Conservation (phyloP, 2,329 filamentous ascomycete genomes). For the Pseudocercospora musae region DNA sequence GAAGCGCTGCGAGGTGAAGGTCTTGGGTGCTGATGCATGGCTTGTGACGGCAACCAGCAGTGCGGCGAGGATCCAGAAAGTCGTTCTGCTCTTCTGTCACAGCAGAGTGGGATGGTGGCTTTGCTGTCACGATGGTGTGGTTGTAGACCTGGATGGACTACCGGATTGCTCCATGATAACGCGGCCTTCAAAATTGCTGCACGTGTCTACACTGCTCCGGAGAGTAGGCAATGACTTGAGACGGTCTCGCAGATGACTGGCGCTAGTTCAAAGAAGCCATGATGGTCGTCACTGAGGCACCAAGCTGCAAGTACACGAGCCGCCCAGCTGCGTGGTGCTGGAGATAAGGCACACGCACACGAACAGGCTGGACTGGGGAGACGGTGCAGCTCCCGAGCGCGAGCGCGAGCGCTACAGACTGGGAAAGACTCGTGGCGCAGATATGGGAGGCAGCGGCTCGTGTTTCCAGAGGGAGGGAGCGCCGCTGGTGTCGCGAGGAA, state of each 20-base stretch:
- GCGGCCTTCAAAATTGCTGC: conserved; percentile 17
- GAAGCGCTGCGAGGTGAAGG: conserved; percentile 69
- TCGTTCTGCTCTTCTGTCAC: background rate
- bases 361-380: conserved; percentile 1
- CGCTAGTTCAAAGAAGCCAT: conserved; percentile 19
- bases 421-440: background rate
- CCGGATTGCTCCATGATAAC: conserved; percentile 26
- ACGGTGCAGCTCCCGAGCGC: conserved; percentile 16
- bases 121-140: conserved; percentile 18
- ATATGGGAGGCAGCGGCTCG: background rate
- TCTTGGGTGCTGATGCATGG: conserved; percentile 89
- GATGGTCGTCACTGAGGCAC: conserved; percentile 18
- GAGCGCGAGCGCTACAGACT: conserved; percentile 6
- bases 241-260: conserved; percentile 18
- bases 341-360: conserved; percentile 8
- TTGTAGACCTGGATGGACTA: conserved; percentile 14
- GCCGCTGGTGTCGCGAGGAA: background rate
- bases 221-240: conserved; percentile 1
- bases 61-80: background rate
- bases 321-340: conserved; percentile 15
- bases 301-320: conserved; percentile 21
- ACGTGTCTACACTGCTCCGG: conserved; percentile 4
- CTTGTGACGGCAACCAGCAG: background rate
- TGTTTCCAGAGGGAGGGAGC: background rate
- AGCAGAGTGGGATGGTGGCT: background rate